Evolutionary conservation across 495 filamentous ascomycete species (phyloP), one percentile per base, ranked within the genome.

Genomic region (Schizothecium vesticola): DNA sequence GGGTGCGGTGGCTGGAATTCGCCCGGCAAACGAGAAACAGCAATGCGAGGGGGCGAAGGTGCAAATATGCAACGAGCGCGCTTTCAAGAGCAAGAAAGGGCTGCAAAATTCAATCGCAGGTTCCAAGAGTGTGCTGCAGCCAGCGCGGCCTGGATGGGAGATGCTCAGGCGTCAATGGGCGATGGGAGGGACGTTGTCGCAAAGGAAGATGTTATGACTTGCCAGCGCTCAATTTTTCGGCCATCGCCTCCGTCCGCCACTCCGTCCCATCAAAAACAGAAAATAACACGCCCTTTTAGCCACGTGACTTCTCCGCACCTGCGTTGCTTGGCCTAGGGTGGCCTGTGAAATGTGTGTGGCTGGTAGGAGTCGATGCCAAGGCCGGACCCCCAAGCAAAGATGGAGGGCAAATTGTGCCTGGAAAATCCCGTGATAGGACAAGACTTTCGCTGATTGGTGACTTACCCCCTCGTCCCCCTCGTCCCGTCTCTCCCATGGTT

Each of bases 101-200:
- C 22, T 67, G 69, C 33, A 69, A 68, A 69, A 65, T 25, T 29
- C 59, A 26, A 63, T 66, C n/a, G 65, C 64, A 33, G 59, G 58
- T 67, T 57, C 26, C n/a, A 19, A 65, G 12, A n/a, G 56, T 24
- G 25, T 63, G 33, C 69, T 63, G 12, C 29, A 60, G 60, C 59
- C 24, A 29, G 63, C 68, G 63, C 43, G 59, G 66, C 33, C 13
- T 43, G 33, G 33, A 43, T 43, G 33, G 33, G 19, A 59, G 69
- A 73, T 76, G 72, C 62, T 68, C 62, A 59, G 68, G 62, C 29
- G 66, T 69, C 75, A 79, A 79, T 79, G 74, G 71, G 67, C 59
- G 74, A 79, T 78, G 68, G 56, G 56, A 72, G 63, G 56, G 36
- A 43, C 71, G 43, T 70, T 71, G 73, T 74, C 74, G 68, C 72